These are phyloP conservation scores for Solanum medicagineum DNA, from an alignment of 257 asterid species.

Conservation along the genomic window DNA sequence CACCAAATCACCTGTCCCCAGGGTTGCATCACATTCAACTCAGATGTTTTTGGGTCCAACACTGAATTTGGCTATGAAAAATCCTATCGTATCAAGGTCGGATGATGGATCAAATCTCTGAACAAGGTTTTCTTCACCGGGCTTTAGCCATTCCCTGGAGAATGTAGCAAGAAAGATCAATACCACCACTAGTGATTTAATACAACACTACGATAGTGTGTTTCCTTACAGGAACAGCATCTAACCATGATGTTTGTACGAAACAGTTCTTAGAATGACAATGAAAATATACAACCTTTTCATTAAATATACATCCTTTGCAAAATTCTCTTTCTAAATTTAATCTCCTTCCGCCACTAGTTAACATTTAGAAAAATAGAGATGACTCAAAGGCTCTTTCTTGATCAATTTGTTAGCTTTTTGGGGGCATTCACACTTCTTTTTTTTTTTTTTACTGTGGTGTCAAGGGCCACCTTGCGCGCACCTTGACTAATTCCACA, in stretches of 20 bases:
- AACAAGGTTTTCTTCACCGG: constrained; percentile 86
- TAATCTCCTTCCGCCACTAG: neutral
- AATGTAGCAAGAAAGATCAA: neutral
- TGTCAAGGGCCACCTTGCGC: neutral
- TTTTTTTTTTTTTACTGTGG: neutral
- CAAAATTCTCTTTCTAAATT: neutral
- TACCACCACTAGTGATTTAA: neutral
- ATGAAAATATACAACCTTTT: neutral
- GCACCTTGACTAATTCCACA: neutral
- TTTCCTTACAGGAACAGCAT: neutral
- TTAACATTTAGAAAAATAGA: neutral
- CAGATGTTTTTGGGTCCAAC: constrained; percentile 56
- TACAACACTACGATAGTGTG: neutral
- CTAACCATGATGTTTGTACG: neutral
- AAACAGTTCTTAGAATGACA: neutral
- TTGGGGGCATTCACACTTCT: neutral
- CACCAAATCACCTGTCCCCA: neutral
- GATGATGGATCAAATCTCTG: constrained; percentile 97
- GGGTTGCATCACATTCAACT: neutral
- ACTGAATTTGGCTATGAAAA: constrained; percentile 84
- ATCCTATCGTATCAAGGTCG: constrained; percentile 76
- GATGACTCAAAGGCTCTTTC: neutral
- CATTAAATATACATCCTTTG: neutral
- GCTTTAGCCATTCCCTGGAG: constrained; percentile 83
- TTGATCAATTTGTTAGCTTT: neutral